phyloP scores from a whole-genome alignment of 2,329 filamentous ascomycete genomes.

The Fusarium sp. region DNA sequence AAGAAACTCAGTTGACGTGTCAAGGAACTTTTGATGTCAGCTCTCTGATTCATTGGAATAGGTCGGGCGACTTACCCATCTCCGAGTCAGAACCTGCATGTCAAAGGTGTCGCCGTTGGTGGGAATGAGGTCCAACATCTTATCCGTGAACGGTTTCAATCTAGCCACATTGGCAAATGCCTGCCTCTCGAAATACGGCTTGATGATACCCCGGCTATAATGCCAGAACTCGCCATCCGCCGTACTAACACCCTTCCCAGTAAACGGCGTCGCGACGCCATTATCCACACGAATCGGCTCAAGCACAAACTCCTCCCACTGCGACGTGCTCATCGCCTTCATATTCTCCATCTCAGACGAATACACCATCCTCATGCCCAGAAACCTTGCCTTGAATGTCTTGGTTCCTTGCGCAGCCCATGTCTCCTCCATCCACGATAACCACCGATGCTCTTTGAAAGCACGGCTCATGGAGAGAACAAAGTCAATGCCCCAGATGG shows the following conservation, averaged over 20 bases:
- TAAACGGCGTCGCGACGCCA: slow-evolving; percentile 27
- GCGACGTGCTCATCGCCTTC: slow-evolving; percentile 37
- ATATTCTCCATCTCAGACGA: slow-evolving; percentile 36
- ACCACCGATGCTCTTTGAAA: slow-evolving; percentile 27
- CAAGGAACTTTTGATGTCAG: neutral
- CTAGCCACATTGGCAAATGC: slow-evolving; percentile 33
- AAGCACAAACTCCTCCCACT: slow-evolving; percentile 35
- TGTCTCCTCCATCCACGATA: slow-evolving; percentile 32
- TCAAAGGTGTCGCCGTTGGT: neutral
- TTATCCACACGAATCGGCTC: slow-evolving; percentile 35
- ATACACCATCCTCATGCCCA: slow-evolving; percentile 33
- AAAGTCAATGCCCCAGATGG: slow-evolving; percentile 30
- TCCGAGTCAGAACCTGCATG: neutral
- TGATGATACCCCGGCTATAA: slow-evolving; percentile 33
- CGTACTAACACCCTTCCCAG: slow-evolving; percentile 31
- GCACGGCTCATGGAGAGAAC: slow-evolving; percentile 29
- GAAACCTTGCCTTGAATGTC: slow-evolving; percentile 36
- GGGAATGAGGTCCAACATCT: neutral
- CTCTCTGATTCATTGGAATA: too few species aligned
- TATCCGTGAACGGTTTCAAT: slow-evolving; percentile 28
- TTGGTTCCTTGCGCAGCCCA: slow-evolving; percentile 12
- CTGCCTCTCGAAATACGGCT: slow-evolving; percentile 36
- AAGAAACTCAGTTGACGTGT: neutral
- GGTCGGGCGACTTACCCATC: slow-evolving; percentile 7
- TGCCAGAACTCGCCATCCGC: slow-evolving; percentile 35